Conservation (phyloP, 2,329 filamentous ascomycete species). For the Ophiocordyceps sinensis region DNA sequence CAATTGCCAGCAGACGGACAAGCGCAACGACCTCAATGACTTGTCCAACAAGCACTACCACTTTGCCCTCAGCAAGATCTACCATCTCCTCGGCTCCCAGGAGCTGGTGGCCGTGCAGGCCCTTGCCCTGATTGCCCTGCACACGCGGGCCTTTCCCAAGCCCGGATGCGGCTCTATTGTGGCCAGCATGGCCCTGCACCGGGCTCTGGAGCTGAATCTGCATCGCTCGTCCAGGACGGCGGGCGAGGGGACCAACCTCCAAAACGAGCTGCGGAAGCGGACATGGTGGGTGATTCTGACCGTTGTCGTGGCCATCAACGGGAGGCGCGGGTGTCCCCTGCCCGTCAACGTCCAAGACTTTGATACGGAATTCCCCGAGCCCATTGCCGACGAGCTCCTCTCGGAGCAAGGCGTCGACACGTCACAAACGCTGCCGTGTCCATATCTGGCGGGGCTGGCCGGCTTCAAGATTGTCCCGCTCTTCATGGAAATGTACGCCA, state of each 20-base stretch:
- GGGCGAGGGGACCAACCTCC: conserved; percentile 36
- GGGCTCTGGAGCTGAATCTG: conserved; percentile 61
- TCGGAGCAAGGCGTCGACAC: conserved; percentile 48
- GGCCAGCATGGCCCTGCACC: conserved; percentile 46
- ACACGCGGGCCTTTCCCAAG: conserved; percentile 66
- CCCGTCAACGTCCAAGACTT: conserved; percentile 60
- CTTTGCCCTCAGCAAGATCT: conserved; percentile 55
- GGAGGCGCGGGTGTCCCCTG: conserved; percentile 66
- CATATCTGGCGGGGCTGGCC: conserved; percentile 51
- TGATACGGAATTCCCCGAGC: conserved; percentile 62
- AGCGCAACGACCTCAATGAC: conserved; percentile 41
- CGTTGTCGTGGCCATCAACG: conserved; percentile 53
- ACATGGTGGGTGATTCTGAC: conserved; percentile 61
- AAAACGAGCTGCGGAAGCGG: conserved; percentile 63
- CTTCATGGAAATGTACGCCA: conserved; percentile 60
- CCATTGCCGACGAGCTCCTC: conserved; percentile 56
- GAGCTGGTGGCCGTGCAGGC: conserved; percentile 58
- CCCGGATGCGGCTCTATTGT: conserved; percentile 61
- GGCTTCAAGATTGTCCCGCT: conserved; percentile 51
- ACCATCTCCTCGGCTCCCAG: conserved; percentile 45
- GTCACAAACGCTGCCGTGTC: conserved; percentile 42
- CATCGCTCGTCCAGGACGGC: conserved; percentile 51
- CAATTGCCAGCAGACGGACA: conserved; percentile 42
- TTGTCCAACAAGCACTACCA: conserved; percentile 68
- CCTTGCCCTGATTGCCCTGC: conserved; percentile 53